Percentiles rank a stretch among this genome's conserved stretches.
Conservation (phyloP, 306 rosid species). For the Erythrophleum fordii region DNA sequence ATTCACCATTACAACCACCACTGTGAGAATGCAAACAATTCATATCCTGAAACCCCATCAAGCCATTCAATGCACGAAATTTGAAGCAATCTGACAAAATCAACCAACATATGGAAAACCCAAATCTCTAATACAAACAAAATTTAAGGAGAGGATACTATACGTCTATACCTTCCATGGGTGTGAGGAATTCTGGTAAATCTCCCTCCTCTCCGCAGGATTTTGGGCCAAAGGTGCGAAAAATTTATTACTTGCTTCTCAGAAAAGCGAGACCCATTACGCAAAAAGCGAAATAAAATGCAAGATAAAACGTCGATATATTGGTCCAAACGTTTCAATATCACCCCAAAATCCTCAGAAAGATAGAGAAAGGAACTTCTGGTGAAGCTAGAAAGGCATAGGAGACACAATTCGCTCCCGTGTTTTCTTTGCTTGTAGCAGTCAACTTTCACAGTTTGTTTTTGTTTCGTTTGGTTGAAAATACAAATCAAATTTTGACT, state of each 20-base stretch:
- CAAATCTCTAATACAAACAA: slow-evolving; percentile 32
- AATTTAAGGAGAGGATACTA: background rate
- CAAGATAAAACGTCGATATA: background rate
- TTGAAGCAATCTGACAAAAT: slow-evolving; percentile 6
- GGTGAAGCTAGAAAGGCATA: slow-evolving; percentile 1
- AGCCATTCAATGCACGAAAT: slow-evolving; percentile 33
- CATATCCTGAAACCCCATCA: slow-evolving; percentile 25
- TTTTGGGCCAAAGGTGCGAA: slow-evolving; percentile 8
- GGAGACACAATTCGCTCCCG: background rate
- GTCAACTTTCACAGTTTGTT: slow-evolving; percentile 38
- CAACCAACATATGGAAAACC: slow-evolving; percentile 33
- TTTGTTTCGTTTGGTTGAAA: background rate
- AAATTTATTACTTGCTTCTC: slow-evolving; percentile 27
- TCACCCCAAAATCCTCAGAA: slow-evolving; percentile 7
- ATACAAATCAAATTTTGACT: slow-evolving; percentile 36
- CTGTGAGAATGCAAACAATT: slow-evolving; percentile 30
- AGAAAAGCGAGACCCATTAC: slow-evolving; percentile 39
- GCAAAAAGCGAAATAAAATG: slow-evolving; percentile 35
- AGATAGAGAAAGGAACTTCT: slow-evolving; percentile 9
- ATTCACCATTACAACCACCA: slow-evolving; percentile 32
- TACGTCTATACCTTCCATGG: slow-evolving; percentile 72
- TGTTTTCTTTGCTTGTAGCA: slow-evolving; percentile 35
- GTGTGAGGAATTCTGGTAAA: slow-evolving; percentile 32
- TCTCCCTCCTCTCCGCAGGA: slow-evolving; percentile 26
- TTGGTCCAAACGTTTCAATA: slow-evolving; percentile 32